Conservation (phyloP, 139 green algal species). For the Micractinium conductrix region DNA sequence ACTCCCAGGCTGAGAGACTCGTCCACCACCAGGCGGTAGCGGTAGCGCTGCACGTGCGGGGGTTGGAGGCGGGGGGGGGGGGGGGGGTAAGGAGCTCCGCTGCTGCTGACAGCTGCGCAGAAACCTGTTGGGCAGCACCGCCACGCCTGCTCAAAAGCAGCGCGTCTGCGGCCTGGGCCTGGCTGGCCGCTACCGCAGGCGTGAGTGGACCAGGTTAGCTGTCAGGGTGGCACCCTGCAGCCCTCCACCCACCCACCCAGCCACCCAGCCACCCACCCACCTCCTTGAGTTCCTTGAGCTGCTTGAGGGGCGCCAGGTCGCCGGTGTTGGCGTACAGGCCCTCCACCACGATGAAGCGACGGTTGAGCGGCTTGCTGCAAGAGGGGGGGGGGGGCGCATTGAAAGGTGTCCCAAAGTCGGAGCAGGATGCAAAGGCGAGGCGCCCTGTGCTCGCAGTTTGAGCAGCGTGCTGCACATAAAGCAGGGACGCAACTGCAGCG, state of each 20-base stretch:
- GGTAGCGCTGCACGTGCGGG: conserved; percentile 55
- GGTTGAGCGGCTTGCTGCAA: conserved; percentile 80
- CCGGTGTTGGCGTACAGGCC: conserved; percentile 89
- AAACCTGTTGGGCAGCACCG: not conserved
- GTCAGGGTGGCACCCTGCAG: no score
- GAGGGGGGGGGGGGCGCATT: not conserved
- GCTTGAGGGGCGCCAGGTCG: conserved; percentile 82
- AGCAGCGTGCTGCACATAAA: no score
- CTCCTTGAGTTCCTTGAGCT: conserved; percentile 86
- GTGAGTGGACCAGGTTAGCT: no score
- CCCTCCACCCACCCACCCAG: no score
- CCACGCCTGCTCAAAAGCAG: no score
- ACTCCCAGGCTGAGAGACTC: conserved; percentile 92
- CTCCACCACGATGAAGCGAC: conserved; percentile 95
- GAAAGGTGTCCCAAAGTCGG: no score
- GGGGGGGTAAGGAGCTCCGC: no score
- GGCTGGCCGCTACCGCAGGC: no score
- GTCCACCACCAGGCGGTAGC: conserved; percentile 95
- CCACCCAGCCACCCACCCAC: conserved; percentile 46
- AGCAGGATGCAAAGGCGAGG: no score
- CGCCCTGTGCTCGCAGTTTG: no score
- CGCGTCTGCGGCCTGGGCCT: no score
- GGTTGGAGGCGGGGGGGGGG: not conserved
- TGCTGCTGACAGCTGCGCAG: not conserved
- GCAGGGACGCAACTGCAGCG: no score